A percentile compares a stretch with the other conserved stretches of the same genome.
phyloP scores from a whole-genome alignment of 768 basidiomycete genomes.

The Trametes cinnabarina region DNA sequence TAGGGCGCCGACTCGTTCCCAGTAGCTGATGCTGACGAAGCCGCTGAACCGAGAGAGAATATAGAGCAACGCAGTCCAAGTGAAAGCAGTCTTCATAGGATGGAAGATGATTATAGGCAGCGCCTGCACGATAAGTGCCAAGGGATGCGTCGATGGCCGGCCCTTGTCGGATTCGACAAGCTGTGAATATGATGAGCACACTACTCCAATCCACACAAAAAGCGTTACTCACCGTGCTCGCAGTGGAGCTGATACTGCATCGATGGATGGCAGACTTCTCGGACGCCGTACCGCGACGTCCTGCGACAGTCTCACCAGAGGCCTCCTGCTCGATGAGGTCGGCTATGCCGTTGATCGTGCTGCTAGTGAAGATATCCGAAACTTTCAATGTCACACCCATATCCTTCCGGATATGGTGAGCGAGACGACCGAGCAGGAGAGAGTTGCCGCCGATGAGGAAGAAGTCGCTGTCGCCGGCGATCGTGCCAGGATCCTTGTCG shows the following conservation, averaged over 20 bases:
- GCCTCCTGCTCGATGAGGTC: constrained; percentile 31
- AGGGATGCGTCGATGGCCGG: constrained; percentile 30
- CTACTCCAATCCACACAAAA: too few relatives aligned
- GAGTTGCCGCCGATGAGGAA: constrained; percentile 89
- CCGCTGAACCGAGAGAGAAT: constrained; percentile 36
- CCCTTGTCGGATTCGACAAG: constrained; percentile 11
- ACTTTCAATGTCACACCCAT: constrained; percentile 38
- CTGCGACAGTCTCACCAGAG: constrained; percentile 1
- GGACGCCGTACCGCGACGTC: background rate
- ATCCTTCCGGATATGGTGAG: constrained; percentile 41
- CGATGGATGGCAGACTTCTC: constrained; percentile 9
- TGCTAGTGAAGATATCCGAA: constrained; percentile 40
- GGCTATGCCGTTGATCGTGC: constrained; percentile 43
- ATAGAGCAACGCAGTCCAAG: constrained; percentile 43
- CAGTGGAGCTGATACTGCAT: constrained; percentile 4
- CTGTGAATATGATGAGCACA: constrained; percentile 18
- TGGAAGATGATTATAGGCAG: constrained; percentile 45
- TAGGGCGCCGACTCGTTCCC: constrained; percentile 36
- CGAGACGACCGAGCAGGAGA: constrained; percentile 44
- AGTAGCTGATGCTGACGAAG: constrained; percentile 31
- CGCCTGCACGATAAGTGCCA: constrained; percentile 41
- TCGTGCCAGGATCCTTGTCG: constrained; percentile 55
- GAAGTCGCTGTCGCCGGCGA: constrained; percentile 96
- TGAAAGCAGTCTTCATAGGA: constrained; percentile 43
- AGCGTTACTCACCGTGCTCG: background rate